Base-by-base conservation (phyloP, 23 red algal genomes). In the Pyropia haitanensis region DNA sequence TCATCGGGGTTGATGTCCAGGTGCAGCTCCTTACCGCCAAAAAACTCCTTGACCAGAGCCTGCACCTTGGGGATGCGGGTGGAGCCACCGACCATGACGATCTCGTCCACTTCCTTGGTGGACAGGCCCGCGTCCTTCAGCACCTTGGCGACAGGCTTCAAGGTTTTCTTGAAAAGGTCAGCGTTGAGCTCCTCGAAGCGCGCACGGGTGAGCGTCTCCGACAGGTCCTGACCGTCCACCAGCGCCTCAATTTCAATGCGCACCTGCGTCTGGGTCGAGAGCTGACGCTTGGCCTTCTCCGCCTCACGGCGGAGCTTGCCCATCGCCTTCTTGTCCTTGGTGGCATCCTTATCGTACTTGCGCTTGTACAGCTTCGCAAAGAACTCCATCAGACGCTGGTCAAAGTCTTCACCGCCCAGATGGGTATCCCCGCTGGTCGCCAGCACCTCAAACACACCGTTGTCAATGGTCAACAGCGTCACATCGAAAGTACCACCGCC, bases 401-500 rank as follows among this genome's bases (percentile, higher is more conserved):
- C 92, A 58, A 96, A 96, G 62, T 96, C 92, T 32, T 96, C 92
- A 50, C 92, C 92, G 22, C 92, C 92, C 17, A 96, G 34, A 80
- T 96, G 92, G 5, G 92, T 96, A 51, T 96, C 92, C n/a, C 92
- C 92, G 48, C 89, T 96, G 18, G 92, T 96, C 12, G 92, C 92
- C 12, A 89, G 69, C 48, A 96, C 92, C 70, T 96, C 92, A 52
- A 96, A 96, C 2, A 96, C 92, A 23, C 92, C 92, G 64, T 96
- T 80, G 64, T 96, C 92, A 26, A 96, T 78, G 1, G 84, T 90
- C 28, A 96, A 73, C 8, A 96, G 66, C 23, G 92, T 96, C 27
- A 96, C 92, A 82, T 96, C 92, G 67, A 96, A 96, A 14, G 92
- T 96, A 13, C 92, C 92, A 29, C 92, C 92, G 25, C 92, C 92